Conservation (phyloP, 1,284 basidiomycete genomes). For the Coniferiporia weirii region DNA sequence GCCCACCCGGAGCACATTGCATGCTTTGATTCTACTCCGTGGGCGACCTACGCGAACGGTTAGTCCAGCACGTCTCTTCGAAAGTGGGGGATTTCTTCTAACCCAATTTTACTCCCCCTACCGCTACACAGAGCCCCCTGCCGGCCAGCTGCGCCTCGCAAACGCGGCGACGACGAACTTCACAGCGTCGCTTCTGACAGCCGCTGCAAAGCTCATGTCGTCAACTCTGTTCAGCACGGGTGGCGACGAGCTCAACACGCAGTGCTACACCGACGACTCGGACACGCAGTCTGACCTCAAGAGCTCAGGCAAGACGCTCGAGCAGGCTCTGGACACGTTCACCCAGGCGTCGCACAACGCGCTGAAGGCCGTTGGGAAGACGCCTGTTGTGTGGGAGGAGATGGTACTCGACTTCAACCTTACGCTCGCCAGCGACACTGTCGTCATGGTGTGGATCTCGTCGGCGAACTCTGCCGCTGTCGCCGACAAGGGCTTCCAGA, state of each 20-base stretch:
- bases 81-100: constrained; percentile 6
- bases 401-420: constrained; percentile 67
- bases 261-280: constrained; percentile 62
- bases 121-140: constrained; percentile 55
- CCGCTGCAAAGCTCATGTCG: constrained; percentile 43
- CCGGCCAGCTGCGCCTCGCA: constrained; percentile 75
- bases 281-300: constrained; percentile 50
- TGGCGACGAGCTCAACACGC: constrained; percentile 76
- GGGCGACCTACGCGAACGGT: constrained; percentile 28
- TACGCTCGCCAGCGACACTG: constrained; percentile 57
- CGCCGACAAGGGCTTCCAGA: constrained; percentile 50
- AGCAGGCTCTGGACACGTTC: constrained; percentile 61
- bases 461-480: constrained; percentile 55
- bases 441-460: constrained; percentile 72
- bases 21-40: constrained; percentile 31
- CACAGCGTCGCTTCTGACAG: constrained; percentile 40
- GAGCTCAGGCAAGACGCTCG: constrained; percentile 46
- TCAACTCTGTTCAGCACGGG: constrained; percentile 71
- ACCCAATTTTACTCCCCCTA: background rate
- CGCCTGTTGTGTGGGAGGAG: constrained; percentile 71
- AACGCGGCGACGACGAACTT: constrained; percentile 40
- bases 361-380: constrained; percentile 43
- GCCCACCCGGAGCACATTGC: constrained; percentile 41
- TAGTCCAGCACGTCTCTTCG: constrained; percentile 3
- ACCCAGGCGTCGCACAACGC: constrained; percentile 47